These are phyloP conservation scores for Xylaria sp. DNA, from an alignment of 2,329 filamentous ascomycete genomes.

Conservation along the genomic window DNA sequence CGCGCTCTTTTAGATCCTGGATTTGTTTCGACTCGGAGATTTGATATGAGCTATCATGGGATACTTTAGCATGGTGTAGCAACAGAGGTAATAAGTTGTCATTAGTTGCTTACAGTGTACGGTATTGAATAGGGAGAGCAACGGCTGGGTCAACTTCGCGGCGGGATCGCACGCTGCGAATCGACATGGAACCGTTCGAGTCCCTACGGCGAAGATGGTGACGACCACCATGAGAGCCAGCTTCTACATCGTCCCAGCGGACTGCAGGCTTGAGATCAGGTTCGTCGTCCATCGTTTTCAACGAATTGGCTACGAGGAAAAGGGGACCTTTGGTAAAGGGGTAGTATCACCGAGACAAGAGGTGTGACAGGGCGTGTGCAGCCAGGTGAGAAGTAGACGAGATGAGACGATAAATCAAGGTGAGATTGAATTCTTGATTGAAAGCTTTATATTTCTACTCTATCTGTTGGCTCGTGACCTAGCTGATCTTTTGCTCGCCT, in stretches of 20 bases:
- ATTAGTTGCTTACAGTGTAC: slow-evolving; percentile 58
- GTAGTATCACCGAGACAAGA: slow-evolving; percentile 6
- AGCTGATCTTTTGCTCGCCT: background rate
- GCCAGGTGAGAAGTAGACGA: background rate
- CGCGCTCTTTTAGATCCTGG: slow-evolving; percentile 53
- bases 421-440: background rate
- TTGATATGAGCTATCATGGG: slow-evolving; percentile 57
- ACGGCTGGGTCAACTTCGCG: slow-evolving; percentile 54
- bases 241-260: slow-evolving; percentile 53
- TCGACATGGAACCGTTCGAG: slow-evolving; percentile 55
- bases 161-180: slow-evolving; percentile 52
- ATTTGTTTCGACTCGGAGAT: slow-evolving; percentile 63
- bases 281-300: slow-evolving; percentile 38
- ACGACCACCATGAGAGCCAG: slow-evolving; percentile 41
- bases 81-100: background rate
- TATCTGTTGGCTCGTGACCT: slow-evolving; percentile 4
- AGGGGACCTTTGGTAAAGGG: background rate
- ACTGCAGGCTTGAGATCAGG: slow-evolving; percentile 44
- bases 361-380: background rate
- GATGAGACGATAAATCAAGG: background rate
- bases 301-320: background rate
- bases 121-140: slow-evolving; percentile 63
- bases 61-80: slow-evolving; percentile 26
- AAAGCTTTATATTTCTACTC: slow-evolving; percentile 16
- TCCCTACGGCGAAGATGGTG: slow-evolving; percentile 41